A percentile compares a stretch with the other conserved stretches of the same genome.
These are phyloP conservation scores for Malbranchea zuffiana DNA, from an alignment of 2,329 filamentous ascomycete species.

Conservation along the genomic window DNA sequence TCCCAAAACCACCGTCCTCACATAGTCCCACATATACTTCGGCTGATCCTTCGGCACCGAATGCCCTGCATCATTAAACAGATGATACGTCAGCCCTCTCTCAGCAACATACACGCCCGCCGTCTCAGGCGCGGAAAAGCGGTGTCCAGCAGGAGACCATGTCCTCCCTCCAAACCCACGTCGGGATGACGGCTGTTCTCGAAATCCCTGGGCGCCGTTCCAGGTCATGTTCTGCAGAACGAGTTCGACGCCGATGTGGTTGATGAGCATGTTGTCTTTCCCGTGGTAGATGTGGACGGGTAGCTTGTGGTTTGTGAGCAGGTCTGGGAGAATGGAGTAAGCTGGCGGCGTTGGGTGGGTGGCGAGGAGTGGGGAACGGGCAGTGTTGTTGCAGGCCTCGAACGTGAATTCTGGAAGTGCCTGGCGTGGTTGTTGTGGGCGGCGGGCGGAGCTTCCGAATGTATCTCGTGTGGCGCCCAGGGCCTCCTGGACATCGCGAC, in stretches of 20 bases:
- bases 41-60: conserved; percentile 24
- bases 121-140: neutral
- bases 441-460: conserved; percentile 3
- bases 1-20: conserved; percentile 26
- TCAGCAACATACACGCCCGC: conserved; percentile 26
- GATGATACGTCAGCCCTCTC: conserved; percentile 28
- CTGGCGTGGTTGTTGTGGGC: conserved; percentile 10
- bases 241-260: conserved; percentile 28
- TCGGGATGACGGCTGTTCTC: conserved; percentile 21
- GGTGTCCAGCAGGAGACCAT: no score
- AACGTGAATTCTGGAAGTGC: conserved; percentile 17
- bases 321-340: conserved; percentile 24
- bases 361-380: conserved; percentile 20
- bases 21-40: conserved; percentile 29
- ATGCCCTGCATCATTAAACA: conserved; percentile 27
- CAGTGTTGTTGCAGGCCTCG: conserved; percentile 24
- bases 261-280: conserved; percentile 30
- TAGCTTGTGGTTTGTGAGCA: conserved; percentile 25
- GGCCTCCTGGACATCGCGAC: conserved; percentile 24
- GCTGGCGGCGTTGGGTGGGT: conserved; percentile 22
- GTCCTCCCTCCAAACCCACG: conserved; percentile 1
- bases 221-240: conserved; percentile 34
- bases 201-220: conserved; percentile 28
- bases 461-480: conserved; percentile 20
- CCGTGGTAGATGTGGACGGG: conserved; percentile 29